These are phyloP conservation scores for Chondrus crispus DNA, from an alignment of 23 red algal genomes.

Conservation along the genomic window DNA sequence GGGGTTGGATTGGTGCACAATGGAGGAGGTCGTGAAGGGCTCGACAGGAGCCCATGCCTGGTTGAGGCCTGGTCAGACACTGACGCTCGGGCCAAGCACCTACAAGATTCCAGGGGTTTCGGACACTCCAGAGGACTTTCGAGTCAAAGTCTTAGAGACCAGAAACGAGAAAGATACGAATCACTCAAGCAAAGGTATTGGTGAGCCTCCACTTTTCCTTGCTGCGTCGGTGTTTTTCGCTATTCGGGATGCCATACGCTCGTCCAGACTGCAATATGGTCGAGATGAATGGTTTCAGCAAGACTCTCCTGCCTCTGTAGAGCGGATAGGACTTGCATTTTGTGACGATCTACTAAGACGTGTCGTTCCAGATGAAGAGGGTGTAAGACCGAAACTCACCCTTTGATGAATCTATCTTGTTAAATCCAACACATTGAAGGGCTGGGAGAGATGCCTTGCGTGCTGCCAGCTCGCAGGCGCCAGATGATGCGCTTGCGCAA, in stretches of 20 bases:
- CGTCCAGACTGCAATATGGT: constrained; percentile 18
- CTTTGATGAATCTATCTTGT: too few relatives aligned
- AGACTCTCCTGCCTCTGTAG: constrained; percentile 71
- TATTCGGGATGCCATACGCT: constrained; percentile 56
- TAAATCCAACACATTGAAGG: too few relatives aligned
- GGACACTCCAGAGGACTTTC: constrained; percentile 74
- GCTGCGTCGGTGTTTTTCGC: constrained; percentile 84
- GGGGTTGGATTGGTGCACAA: constrained; percentile 81
- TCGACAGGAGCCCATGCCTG: constrained; percentile 38
- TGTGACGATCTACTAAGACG: too few relatives aligned
- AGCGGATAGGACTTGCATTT: too few relatives aligned
- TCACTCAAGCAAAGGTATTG: constrained; percentile 77
- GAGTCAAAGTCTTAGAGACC: constrained; percentile 53
- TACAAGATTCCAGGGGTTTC: constrained; percentile 80
- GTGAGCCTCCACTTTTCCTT: constrained; percentile 86
- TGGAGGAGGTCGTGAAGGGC: constrained; percentile 82
- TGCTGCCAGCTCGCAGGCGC: too few relatives aligned
- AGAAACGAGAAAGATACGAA: constrained; percentile 50
- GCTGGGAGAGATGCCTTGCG: too few relatives aligned
- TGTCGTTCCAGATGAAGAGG: too few relatives aligned
- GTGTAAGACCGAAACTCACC: too few relatives aligned
- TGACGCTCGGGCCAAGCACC: constrained; percentile 69
- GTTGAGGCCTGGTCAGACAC: constrained; percentile 23
- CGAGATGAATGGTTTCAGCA: constrained; percentile 18
- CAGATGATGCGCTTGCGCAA: too few relatives aligned